Evolutionary conservation across 345 rosid species (phyloP).

Genomic region (Crucihimalaya himalaica): DNA sequence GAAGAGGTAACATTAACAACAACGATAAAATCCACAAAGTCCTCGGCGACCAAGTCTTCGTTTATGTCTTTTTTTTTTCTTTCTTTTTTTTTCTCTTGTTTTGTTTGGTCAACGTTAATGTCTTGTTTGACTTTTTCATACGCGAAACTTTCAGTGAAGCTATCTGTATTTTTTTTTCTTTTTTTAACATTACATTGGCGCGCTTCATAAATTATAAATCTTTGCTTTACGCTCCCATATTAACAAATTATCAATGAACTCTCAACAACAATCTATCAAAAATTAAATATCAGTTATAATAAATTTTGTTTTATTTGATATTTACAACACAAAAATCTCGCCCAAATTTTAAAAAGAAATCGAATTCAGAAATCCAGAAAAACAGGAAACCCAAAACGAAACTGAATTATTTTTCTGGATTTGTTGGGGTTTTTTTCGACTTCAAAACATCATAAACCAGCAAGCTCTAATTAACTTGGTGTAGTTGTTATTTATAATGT

Average conservation of each 20-base stretch:
- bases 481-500: too few relatives aligned
- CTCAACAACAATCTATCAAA: neutral
- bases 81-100: neutral
- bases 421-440: too few relatives aligned
- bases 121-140: conserved; percentile 3
- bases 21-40: conserved; percentile 3
- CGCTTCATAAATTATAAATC: neutral
- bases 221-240: neutral
- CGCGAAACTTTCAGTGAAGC: neutral
- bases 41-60: neutral
- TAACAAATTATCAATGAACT: neutral
- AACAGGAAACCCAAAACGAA: neutral
- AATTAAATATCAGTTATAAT: neutral
- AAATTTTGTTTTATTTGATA: too few relatives aligned
- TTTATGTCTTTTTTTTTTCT: neutral
- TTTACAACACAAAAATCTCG: neutral
- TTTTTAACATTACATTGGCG: neutral
- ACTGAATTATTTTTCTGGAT: neutral
- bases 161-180: neutral
- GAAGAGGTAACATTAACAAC: neutral
- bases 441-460: too few relatives aligned
- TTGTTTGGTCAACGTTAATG: conserved; percentile 14
- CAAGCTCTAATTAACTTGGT: too few relatives aligned
- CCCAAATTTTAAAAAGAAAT: neutral
- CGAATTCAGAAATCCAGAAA: neutral